Evolutionary conservation across 768 basidiomycete genomes (phyloP), one percentile per base, ranked within the genome.

Genomic region (Inosperma sp.): DNA sequence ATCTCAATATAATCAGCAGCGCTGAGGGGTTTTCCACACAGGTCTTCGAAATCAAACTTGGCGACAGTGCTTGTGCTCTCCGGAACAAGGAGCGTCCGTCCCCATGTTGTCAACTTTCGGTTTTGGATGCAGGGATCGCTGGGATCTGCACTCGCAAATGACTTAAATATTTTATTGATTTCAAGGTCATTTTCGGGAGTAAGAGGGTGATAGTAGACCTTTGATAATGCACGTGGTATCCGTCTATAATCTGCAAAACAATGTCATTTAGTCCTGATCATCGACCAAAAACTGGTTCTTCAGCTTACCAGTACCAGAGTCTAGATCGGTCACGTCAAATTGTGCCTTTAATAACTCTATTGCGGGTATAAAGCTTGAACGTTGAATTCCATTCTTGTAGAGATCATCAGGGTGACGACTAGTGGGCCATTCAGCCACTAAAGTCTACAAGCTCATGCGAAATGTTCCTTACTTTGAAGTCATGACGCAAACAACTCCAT

Each of bases 301-400:
- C 14, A 27, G 62, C 76, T 52, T 44, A 88, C 93, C 93, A 50
- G 92, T 96, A 30, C 86, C 90, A n/a, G 94, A 97, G 67, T 97
- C 86, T 21, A 99, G 79, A 67, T 97, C 93, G 0, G 88, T 89
- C 12, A 98, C 85, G 41, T 86, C 81, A 55, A 96, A 93, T 12
- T 78, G 82, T 1, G 81, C 69, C 71, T 96, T 97, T 57, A 99
- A 80, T 23, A 98, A 77, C 41, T 97, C 89, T 52, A 99, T 98
- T 22, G 93, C 86, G 8, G 96, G 96, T 39, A 97, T 63, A 70
- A 99, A 99, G 61, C 92, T 94, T 4, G 86, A 80, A 3, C 96
- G 81, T 65, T 99, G 96, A 35, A 99, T 96, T 0, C 96, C 96
- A 56, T 98, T 98, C 80, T 95, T 94, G 75, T 99, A 99, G 1